Percentiles rank a stretch among this genome's conserved stretches.
Evolutionary conservation across 2,329 filamentous ascomycete species (phyloP).

Genomic region (Dactylellina parvicollis): DNA sequence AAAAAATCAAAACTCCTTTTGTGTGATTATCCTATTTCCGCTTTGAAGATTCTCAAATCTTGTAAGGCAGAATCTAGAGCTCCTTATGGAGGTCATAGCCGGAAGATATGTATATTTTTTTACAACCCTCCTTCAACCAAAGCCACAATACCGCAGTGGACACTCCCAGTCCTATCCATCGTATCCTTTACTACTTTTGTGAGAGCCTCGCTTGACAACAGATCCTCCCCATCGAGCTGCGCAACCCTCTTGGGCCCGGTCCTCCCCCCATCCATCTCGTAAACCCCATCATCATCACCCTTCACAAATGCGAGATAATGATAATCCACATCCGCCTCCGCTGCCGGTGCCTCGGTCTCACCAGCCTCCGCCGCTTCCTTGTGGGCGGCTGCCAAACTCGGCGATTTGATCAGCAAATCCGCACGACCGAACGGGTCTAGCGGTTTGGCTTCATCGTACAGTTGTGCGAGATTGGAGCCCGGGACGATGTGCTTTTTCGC

Average conservation of each 20-base stretch:
- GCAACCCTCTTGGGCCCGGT: slow-evolving; percentile 76
- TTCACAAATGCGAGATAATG: slow-evolving; percentile 97
- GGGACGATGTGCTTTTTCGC: slow-evolving; percentile 71
- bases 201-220: slow-evolving; percentile 79
- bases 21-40: no score
- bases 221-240: slow-evolving; percentile 68
- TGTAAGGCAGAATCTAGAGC: no score
- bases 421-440: slow-evolving; percentile 74
- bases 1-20: no score
- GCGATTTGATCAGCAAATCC: slow-evolving; percentile 78
- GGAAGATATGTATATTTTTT: no score
- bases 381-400: slow-evolving; percentile 80
- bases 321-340: slow-evolving; percentile 84
- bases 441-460: slow-evolving; percentile 76
- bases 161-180: slow-evolving; percentile 60
- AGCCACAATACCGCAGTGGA: slow-evolving; percentile 62
- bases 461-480: slow-evolving; percentile 69
- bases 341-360: slow-evolving; percentile 79
- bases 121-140: slow-evolving; percentile 58
- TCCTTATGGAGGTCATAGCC: no score
- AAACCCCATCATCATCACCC: slow-evolving; percentile 71
- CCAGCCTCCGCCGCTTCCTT: slow-evolving; percentile 78
- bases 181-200: slow-evolving; percentile 71
- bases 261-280: slow-evolving; percentile 80
- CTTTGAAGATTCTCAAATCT: no score